These are phyloP conservation scores for Dryas alaskensis DNA, from an alignment of 306 rosid genomes.

Conservation along the genomic window DNA sequence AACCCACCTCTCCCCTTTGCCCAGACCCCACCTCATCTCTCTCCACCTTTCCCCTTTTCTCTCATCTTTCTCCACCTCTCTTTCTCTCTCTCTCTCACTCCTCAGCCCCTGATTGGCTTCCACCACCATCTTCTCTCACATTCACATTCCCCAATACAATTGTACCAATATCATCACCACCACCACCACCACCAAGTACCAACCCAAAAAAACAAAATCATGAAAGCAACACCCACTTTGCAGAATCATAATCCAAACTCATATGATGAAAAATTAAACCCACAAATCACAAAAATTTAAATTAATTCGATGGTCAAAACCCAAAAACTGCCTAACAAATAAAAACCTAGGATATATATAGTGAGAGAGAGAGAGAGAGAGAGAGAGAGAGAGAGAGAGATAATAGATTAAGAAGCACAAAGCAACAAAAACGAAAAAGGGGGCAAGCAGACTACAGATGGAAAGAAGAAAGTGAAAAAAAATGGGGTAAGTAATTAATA, in stretches of 20 bases:
- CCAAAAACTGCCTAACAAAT: conserved; percentile 16
- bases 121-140: conserved; percentile 75
- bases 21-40: too few relatives aligned
- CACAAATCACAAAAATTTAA: conserved; percentile 2
- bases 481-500: conserved; percentile 1
- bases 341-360: conserved; percentile 16
- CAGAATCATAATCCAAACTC: conserved; percentile 26
- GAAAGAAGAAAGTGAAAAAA: conserved; percentile 11
- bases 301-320: conserved; percentile 25
- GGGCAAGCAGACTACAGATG: background rate
- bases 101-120: conserved; percentile 53
- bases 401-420: background rate
- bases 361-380: too few relatives aligned
- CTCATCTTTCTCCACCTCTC: too few relatives aligned
- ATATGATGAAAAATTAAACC: conserved; percentile 1
- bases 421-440: conserved; percentile 2
- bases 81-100: too few relatives aligned
- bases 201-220: conserved; percentile 1
- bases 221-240: conserved; percentile 24
- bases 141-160: conserved; percentile 84
- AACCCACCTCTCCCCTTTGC: too few relatives aligned
- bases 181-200: background rate
- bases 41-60: too few relatives aligned
- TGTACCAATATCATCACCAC: background rate
- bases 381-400: background rate